Percentiles rank a stretch among this genome's conserved stretches.
Conservation (phyloP, 352 stramenopile genomes). For the Globisporangium cederbergense region DNA sequence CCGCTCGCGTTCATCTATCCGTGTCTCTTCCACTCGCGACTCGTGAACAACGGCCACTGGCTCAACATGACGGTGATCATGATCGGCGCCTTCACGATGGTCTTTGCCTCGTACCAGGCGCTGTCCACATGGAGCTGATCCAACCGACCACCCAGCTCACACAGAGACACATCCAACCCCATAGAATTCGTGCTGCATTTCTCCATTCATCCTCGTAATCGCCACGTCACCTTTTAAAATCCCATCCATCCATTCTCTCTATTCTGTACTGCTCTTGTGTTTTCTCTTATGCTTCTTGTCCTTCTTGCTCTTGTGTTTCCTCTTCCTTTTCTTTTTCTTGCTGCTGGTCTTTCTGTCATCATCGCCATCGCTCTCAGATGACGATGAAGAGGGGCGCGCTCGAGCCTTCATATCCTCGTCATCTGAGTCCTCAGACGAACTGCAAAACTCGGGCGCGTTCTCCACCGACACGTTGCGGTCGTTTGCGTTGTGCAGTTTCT, state of each 20-base stretch:
- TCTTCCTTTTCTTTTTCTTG: conserved; percentile 27
- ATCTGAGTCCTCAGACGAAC: conserved; percentile 30
- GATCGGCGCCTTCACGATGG: conserved; percentile 54
- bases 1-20: conserved; percentile 73
- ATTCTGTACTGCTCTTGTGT: not conserved
- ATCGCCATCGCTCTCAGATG: not conserved
- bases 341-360: conserved; percentile 18
- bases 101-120: conserved; percentile 59
- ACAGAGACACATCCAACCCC: not conserved
- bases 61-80: conserved; percentile 45
- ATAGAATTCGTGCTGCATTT: conserved; percentile 16
- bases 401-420: conserved; percentile 35
- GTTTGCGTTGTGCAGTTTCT: conserved; percentile 28
- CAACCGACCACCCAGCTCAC: not conserved
- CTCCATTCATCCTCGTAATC: not conserved
- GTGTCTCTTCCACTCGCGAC: conserved; percentile 57
- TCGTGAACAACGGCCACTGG: conserved; percentile 39
- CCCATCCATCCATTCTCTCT: conserved; percentile 6
- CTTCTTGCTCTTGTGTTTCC: conserved; percentile 27
- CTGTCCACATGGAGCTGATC: conserved; percentile 41
- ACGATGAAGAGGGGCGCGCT: conserved; percentile 2
- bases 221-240: not conserved
- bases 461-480: conserved; percentile 39
- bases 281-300: conserved; percentile 19
- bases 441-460: conserved; percentile 44